Evolutionary conservation across 352 stramenopile genomes (phyloP), one percentile per base, ranked within the genome.

Genomic region (Globisporangium nodosum): DNA sequence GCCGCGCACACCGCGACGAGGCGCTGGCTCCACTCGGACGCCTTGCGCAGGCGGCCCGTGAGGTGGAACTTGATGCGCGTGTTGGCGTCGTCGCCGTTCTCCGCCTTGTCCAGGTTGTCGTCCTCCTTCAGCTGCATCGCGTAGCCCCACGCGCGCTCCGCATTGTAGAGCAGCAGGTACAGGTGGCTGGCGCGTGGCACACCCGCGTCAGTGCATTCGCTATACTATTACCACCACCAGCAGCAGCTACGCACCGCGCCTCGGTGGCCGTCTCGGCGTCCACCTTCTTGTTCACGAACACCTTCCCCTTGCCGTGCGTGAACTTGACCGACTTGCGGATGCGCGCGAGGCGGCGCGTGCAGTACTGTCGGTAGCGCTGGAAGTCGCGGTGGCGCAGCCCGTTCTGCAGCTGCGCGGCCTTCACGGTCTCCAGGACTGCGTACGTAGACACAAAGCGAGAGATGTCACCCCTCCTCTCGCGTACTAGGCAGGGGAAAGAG

Each of bases 361-460:
- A 97, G 71, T 96, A 96, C 76, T 96, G 85, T 30, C 88, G 83
- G 68, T 97, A 97, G 35, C 88, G 87, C 70, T 90, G 81, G 71
- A 96, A 97, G 75, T 97, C 87, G 58, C 87, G 85, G 64, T 96
- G 84, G 53, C 87, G 80, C 64, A 97, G 66, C 3, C 89, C 89
- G 53, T 97, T 97, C 69, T 94, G 82, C 63, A 95, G 64, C 69
- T 97, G 89, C 66, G 81, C 81, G 52, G 84, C 82, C 76, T 94
- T 95, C 48, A 96, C 82, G 3, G 84, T 90, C 80, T 97, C 87
- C 53, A 94, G 54, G 63, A 94, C 79, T 89, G 40, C 15, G 60
- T 6, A 27, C 33, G 54, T 9, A 24, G n/a, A 46, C n/a, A 18
- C 16, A n/a, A 40, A 15, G 35, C 9, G 35, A 21, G 8, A 50